phyloP scores from a whole-genome alignment of 768 basidiomycete species.

The Gyrodon lividus region DNA sequence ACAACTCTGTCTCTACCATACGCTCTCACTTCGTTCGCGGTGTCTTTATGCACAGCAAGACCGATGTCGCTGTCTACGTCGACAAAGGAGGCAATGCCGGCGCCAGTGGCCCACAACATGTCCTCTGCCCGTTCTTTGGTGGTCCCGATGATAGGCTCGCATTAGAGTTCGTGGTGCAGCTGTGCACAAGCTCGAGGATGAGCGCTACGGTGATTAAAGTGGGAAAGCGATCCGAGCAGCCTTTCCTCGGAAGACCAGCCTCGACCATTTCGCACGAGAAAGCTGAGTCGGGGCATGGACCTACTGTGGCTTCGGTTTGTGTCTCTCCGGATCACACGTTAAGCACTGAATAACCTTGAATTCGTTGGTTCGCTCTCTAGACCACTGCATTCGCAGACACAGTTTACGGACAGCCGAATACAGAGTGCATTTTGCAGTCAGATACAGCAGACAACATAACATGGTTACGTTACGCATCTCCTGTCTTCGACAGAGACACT shows the following conservation, averaged over 20 bases:
- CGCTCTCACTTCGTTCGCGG: conserved; percentile 85
- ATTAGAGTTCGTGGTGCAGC: conserved; percentile 75
- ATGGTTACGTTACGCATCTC: conserved; percentile 63
- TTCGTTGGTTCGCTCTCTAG: conserved; percentile 26
- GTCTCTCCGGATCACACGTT: neutral
- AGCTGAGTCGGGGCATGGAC: conserved; percentile 32
- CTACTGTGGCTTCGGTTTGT: conserved; percentile 9
- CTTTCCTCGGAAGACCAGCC: conserved; percentile 51
- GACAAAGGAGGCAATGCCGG: conserved; percentile 53
- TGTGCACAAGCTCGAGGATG: conserved; percentile 60
- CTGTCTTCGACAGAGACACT: conserved; percentile 9
- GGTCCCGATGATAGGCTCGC: conserved; percentile 92
- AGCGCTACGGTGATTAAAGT: conserved; percentile 76
- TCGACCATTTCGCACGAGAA: conserved; percentile 59
- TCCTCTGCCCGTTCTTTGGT: conserved; percentile 91
- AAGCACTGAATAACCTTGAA: conserved; percentile 2
- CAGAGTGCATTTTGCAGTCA: conserved; percentile 67
- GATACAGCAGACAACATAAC: conserved; percentile 79
- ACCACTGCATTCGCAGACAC: conserved; percentile 62
- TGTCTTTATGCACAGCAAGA: conserved; percentile 68
- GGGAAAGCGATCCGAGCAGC: conserved; percentile 28
- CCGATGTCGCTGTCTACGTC: conserved; percentile 84
- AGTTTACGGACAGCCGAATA: conserved; percentile 62
- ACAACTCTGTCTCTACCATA: conserved; percentile 52
- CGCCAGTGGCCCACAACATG: conserved; percentile 44